Base-by-base conservation (phyloP, 1,284 basidiomycete genomes). In the Macrocystidia cucumis region DNA sequence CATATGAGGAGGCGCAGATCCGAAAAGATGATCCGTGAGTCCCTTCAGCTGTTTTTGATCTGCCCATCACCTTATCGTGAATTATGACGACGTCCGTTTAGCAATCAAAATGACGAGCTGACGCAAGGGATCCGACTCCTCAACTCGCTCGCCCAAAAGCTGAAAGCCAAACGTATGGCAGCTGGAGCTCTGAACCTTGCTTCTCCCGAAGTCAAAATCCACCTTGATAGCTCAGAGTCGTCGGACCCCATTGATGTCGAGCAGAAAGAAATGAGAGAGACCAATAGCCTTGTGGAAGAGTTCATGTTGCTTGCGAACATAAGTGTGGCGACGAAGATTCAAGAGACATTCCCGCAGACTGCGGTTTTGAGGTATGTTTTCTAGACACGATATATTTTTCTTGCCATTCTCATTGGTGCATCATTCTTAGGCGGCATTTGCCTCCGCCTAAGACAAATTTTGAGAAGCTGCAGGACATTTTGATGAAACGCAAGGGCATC, bases 301-400 rank as follows among this genome's bases (percentile, higher is more conserved):
- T 98, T 98, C 59, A 98, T 99, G 96, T 66, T 99, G 43, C 76
- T 98, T 38, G 96, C 96, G 18, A 98, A 98, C 52, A 88, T 96
- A 47, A 91, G 85, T 43, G 96, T 98, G 0, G 96, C 95, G 5
- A 65, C 68, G 49, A 87, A 86, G 57, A 97, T 97, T 29, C 88
- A 97, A 55, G 90, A 96, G 50, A 80, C 86, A 1, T 98, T 93
- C 63, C 95, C 96, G 2, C 88, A 91, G 52, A 98, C 93, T 1
- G 91, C 93, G 3, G 95, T 99, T 0, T 66, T 98, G 29, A 74
- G 91, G 83, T 87, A 32, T 30, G 67, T 55, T 18, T 26, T 11
- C 18, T 33, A 35, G 23, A 3, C 1, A 16, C 7, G 12, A 11
- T 26, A 22, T 13, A 8, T n/a, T 25, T 9, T 14, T 17, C 26